Conservation (phyloP, 805 yeast genomes). For the Spathaspora boniae region DNA sequence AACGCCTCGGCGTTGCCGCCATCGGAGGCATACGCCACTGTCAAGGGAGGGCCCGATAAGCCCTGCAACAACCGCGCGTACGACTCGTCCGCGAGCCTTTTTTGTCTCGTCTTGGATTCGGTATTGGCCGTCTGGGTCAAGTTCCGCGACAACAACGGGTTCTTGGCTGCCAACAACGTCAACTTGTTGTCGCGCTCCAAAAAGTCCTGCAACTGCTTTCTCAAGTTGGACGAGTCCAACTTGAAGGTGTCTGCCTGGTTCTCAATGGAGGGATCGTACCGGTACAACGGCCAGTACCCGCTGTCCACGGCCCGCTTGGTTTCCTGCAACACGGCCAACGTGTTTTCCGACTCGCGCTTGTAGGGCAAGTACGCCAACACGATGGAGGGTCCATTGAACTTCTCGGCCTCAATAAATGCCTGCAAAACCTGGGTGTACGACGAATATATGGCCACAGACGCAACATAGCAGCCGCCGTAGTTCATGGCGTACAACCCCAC, state of each 20-base stretch:
- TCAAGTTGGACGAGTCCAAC: slow-evolving; percentile 80
- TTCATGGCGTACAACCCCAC: slow-evolving; percentile 94
- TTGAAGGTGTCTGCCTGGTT: slow-evolving; percentile 59
- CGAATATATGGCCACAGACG: slow-evolving; percentile 89
- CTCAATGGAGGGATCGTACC: slow-evolving; percentile 67
- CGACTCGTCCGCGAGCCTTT: slow-evolving; percentile 69
- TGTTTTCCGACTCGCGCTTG: slow-evolving; percentile 56
- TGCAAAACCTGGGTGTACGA: slow-evolving; percentile 91
- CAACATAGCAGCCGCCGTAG: slow-evolving; percentile 84
- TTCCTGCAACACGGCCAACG: slow-evolving; percentile 74
- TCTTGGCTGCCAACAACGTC: slow-evolving; percentile 64
- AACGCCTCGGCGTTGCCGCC: slow-evolving; percentile 84
- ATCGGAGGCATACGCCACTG: slow-evolving; percentile 84
- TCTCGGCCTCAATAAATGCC: slow-evolving; percentile 86
- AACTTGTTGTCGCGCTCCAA: slow-evolving; percentile 87
- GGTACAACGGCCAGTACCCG: slow-evolving; percentile 95
- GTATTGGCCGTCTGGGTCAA: slow-evolving; percentile 58
- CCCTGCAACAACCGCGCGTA: slow-evolving; percentile 77
- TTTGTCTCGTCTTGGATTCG: slow-evolving; percentile 58
- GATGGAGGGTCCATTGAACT: slow-evolving; percentile 85
- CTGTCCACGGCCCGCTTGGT: slow-evolving; percentile 87
- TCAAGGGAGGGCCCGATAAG: slow-evolving; percentile 86
- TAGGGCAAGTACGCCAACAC: slow-evolving; percentile 89
- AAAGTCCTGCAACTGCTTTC: slow-evolving; percentile 71
- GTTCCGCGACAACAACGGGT: slow-evolving; percentile 76